Evolutionary conservation across 441 rosid species (phyloP), one percentile per base, ranked within the genome.

Genomic region (Croton setiger): DNA sequence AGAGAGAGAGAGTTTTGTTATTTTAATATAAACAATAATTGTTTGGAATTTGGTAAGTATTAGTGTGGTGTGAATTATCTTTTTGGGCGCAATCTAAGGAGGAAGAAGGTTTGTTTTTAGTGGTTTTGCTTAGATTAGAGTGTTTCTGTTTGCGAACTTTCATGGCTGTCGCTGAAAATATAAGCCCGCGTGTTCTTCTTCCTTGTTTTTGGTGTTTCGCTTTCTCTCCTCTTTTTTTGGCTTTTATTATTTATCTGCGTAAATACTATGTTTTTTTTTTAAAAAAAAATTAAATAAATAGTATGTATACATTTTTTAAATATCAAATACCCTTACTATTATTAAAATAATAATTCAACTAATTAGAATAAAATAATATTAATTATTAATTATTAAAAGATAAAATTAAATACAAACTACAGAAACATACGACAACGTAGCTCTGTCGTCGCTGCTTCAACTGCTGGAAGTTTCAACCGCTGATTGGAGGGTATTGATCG

Each of bases 91-190:
- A 75, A 82, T 65, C 36, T 57, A 69, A 79, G 85, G 75, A 47
- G 65, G 45, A 18, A 18, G 58, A 21, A 60, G 54, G 61, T 43
- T 70, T 60, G 44, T 37, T 35, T 39, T 70, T 67, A 3, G 49
- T 35, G 35, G 41, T 43, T 45, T 63, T 15, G 52, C 27, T 35
- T 49, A 51, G 64, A 39, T 49, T 61, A 55, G 60, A 48, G 15
- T 14, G 27, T 66, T 49, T 71, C 45, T 66, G 66, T 74, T 77
- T 52, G 85, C 79, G 83, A 74, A 70, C 71, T 85, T 89, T 83
- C 87, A 82, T 83, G 86, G 76, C 87, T 73, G 74, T 85, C 84
- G 63, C 78, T 71, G 11, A 59, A 54, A 66, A 49, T 9, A 27
- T 52, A 8, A 10, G 15, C 27, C n/a, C 45, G 43, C 35, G 51